phyloP scores from a whole-genome alignment of 805 yeast genomes.

The Kazachstania kunashirensis region DNA sequence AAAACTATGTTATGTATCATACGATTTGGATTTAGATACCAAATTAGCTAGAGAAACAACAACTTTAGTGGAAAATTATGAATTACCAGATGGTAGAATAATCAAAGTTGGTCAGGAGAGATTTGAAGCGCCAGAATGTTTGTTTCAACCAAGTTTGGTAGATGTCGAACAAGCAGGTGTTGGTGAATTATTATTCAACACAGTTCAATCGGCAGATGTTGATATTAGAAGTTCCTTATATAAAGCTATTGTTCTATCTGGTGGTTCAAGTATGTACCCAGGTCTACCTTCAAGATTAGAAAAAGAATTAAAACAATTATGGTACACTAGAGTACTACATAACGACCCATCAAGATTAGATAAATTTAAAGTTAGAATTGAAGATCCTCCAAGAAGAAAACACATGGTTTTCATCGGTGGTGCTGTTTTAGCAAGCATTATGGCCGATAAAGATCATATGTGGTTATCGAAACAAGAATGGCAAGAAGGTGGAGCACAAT shows the following conservation, averaged over 20 bases:
- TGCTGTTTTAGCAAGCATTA: slow-evolving; percentile 92
- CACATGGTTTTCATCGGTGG: slow-evolving; percentile 99
- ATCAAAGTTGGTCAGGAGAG: slow-evolving; percentile 92
- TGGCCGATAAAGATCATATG: slow-evolving; percentile 98
- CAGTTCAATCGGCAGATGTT: slow-evolving; percentile 89
- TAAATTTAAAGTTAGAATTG: slow-evolving; percentile 91
- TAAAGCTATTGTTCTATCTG: slow-evolving; percentile 88
- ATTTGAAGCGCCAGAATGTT: slow-evolving; percentile 60
- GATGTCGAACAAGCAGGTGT: slow-evolving; percentile 96
- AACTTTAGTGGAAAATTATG: slow-evolving; percentile 80
- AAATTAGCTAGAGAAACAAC: slow-evolving; percentile 91
- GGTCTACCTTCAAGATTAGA: slow-evolving; percentile 94
- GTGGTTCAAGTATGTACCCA: slow-evolving; percentile 98
- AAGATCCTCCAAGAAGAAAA: slow-evolving; percentile 97
- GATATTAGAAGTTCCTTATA: slow-evolving; percentile 83
- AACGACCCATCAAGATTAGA: slow-evolving; percentile 80
- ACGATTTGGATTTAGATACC: slow-evolving; percentile 83
- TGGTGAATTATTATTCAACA: slow-evolving; percentile 85
- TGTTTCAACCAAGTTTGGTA: slow-evolving; percentile 90
- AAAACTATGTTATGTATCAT: slow-evolving; percentile 88
- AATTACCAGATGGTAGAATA: slow-evolving; percentile 92
- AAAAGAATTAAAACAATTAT: slow-evolving; percentile 90
- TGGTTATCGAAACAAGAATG: slow-evolving; percentile 95
- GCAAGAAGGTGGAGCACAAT: slow-evolving; percentile 91
- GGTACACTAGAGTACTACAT: slow-evolving; percentile 82